A percentile compares a stretch with the other conserved stretches of the same genome.
Evolutionary conservation across 2,329 filamentous ascomycete species (phyloP).

Genomic region (Trichoderma sp.): DNA sequence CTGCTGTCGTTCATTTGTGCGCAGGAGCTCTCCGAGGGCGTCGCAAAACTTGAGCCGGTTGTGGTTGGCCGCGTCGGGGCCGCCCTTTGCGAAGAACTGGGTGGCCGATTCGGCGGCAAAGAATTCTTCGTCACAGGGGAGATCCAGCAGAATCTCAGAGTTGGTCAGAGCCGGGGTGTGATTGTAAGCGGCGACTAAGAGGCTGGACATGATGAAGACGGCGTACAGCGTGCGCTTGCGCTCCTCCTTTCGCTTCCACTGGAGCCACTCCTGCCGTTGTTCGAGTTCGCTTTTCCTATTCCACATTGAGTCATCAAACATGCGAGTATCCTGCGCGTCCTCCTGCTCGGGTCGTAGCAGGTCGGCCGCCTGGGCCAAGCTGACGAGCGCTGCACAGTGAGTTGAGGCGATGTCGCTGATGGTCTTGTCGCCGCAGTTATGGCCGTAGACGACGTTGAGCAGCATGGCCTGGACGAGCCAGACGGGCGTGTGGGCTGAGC

Average conservation of each 20-base stretch:
- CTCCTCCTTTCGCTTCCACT: conserved; percentile 86
- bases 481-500: conserved; percentile 71
- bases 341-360: conserved; percentile 46
- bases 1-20: conserved; percentile 64
- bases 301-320: conserved; percentile 52
- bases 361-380: conserved; percentile 84
- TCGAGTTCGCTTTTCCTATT: conserved; percentile 46
- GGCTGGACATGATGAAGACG: conserved; percentile 86
- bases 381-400: conserved; percentile 86
- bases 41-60: conserved; percentile 76
- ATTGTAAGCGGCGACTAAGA: conserved; percentile 89
- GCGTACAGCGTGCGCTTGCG: conserved; percentile 89
- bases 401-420: conserved; percentile 89
- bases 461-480: conserved; percentile 98
- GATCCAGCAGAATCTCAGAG: conserved; percentile 83
- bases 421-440: conserved; percentile 89
- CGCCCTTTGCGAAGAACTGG: conserved; percentile 76
- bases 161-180: conserved; percentile 88
- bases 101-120: conserved; percentile 81
- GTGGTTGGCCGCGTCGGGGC: conserved; percentile 63
- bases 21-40: conserved; percentile 75
- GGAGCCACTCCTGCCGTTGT: conserved; percentile 66
- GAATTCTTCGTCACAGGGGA: conserved; percentile 90
- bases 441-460: conserved; percentile 90
- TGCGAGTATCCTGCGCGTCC: conserved; percentile 52